A percentile compares a stretch with the other conserved stretches of the same genome.
Evolutionary conservation across 106 monocot species (phyloP).

Genomic region (Dioscorea alata): DNA sequence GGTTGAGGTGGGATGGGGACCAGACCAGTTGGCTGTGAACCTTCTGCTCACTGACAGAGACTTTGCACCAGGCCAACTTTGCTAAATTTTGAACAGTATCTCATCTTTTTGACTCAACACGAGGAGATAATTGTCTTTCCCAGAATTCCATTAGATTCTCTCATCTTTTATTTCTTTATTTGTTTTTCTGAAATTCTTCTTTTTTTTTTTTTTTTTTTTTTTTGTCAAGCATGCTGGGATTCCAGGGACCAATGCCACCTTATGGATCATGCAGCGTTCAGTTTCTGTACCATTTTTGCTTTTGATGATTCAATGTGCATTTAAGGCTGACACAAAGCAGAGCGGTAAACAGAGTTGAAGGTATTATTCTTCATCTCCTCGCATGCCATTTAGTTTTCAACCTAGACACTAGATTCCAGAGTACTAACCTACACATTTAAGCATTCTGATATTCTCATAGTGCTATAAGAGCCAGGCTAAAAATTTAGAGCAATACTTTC

Average conservation of each 20-base stretch:
- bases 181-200: background rate
- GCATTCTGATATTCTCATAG: no score
- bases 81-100: background rate
- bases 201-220: conserved; percentile 4
- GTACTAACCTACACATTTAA: no score
- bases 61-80: background rate
- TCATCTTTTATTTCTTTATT: background rate
- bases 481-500: no score
- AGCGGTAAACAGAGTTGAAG: background rate
- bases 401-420: no score
- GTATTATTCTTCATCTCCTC: no score
- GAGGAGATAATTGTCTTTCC: no score
- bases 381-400: no score
- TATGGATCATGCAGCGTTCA: background rate
- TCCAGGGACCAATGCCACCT: background rate
- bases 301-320: background rate
- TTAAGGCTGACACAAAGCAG: background rate
- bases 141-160: no score
- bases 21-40: background rate
- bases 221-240: conserved; percentile 1
- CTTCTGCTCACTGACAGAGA: background rate
- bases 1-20: background rate
- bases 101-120: background rate
- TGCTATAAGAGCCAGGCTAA: no score
- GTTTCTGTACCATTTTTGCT: background rate